These are phyloP conservation scores for Hippophae tibetana DNA, from an alignment of 306 rosid genomes.

Conservation along the genomic window DNA sequence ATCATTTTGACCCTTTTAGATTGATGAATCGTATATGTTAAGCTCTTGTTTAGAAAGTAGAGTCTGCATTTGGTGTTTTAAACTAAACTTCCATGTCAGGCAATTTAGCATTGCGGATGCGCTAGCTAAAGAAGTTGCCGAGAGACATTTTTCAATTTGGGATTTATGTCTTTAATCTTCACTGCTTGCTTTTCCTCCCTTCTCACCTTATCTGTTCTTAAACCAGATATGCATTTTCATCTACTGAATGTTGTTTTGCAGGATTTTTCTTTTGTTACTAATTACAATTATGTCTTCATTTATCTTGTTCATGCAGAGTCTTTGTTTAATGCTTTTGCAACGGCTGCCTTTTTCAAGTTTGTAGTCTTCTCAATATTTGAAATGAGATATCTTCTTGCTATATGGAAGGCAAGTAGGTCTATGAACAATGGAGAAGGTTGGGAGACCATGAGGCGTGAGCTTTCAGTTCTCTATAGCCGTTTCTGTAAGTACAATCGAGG, in stretches of 20 bases:
- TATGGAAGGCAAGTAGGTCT: slow-evolving; percentile 98
- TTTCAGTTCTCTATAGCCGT: slow-evolving; percentile 89
- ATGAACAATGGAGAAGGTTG: slow-evolving; percentile 88
- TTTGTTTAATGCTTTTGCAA: slow-evolving; percentile 92
- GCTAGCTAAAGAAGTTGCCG: too few species aligned
- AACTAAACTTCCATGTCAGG: too few species aligned
- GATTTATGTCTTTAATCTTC: too few species aligned
- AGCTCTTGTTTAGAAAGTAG: too few species aligned
- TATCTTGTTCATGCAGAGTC: slow-evolving; percentile 51
- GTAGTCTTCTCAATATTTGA: slow-evolving; percentile 96
- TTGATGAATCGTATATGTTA: too few species aligned
- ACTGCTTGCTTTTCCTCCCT: background rate
- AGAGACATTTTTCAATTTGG: too few species aligned
- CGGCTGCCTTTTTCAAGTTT: slow-evolving; percentile 98
- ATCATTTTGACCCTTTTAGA: too few species aligned
- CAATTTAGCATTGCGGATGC: too few species aligned
- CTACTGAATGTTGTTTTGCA: background rate
- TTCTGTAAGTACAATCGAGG: slow-evolving; percentile 62
- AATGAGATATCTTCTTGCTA: slow-evolving; percentile 99
- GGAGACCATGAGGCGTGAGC: slow-evolving; percentile 98
- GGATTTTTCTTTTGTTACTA: slow-evolving; percentile 4
- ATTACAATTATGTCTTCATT: slow-evolving; percentile 18
- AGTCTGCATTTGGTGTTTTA: too few species aligned
- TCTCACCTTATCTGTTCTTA: background rate
- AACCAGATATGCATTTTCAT: background rate